Base-by-base conservation (phyloP, 2,329 filamentous ascomycete genomes). In the Tolypocladium tundrense region DNA sequence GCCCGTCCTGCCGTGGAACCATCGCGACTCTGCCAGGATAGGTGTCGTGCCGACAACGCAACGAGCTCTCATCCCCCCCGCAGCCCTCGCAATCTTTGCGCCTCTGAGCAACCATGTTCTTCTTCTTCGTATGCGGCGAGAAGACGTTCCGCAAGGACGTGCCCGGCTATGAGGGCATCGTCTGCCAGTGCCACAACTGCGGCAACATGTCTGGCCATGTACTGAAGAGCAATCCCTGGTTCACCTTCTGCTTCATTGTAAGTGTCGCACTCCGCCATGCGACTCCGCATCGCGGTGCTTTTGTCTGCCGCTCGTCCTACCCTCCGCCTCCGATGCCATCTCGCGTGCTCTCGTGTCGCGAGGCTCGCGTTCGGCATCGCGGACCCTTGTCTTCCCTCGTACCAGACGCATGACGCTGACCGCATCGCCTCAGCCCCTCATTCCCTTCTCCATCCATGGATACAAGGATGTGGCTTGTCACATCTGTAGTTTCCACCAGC, bases 231-330 rank as follows among this genome's bases (percentile, higher is more conserved):
- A 79, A 86, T 59, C 84, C 84, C 48, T 91, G 87, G 86, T 91
- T 91, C 67, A 91, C 88, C 6, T 85, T 91, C 67, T 91, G 88
- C 77, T 91, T 88, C 72, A 73, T 91, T 56, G 83, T 86, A 72
- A 66, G 80, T 75, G 11, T 27, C 53, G 11, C 10, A 10, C 51
- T 56, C 39, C 7, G 53, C 27, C 10, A 37, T 45, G 39, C 19
- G 27, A n/a, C 27, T 59, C 35, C 43, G 3, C 57, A 19, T n/a
- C 7, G 45, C 5, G 13, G 8, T 16, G 21, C 24, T 19, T 14
- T 33, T 27, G 45, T 24, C 11, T 27, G 45, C 24, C 45, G 31
- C 24, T 50, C 45, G 27, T 27, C 27, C 16, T 16, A 8, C 21
- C 21, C 21, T 19, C 24, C 24, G 24, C 27, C 43, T 16, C 43